A percentile compares a stretch with the other conserved stretches of the same genome.
Conservation (phyloP, 202 grass and related monocot genomes). For the Musa balbisiana region DNA sequence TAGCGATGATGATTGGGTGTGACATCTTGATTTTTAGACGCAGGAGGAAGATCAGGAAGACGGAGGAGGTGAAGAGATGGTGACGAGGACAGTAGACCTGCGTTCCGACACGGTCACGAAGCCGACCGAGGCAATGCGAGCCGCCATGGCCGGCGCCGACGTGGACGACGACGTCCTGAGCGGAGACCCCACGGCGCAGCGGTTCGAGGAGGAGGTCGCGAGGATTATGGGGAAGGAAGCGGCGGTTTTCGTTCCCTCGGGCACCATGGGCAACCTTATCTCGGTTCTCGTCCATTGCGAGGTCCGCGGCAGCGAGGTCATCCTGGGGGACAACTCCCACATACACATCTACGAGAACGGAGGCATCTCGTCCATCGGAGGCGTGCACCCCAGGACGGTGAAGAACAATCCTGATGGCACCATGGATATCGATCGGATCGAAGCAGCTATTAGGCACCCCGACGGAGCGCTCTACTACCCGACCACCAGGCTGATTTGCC, state of each 20-base stretch:
- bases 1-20: not conserved
- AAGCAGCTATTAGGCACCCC: conserved; percentile 44
- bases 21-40: not conserved
- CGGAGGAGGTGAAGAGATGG: conserved; percentile 25
- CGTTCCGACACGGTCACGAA: conserved; percentile 95
- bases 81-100: conserved; percentile 64
- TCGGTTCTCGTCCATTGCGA: conserved; percentile 86
- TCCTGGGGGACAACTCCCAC: conserved; percentile 76
- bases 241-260: conserved; percentile 87
- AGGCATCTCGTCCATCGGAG: conserved; percentile 73
- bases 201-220: conserved; percentile 61
- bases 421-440: conserved; percentile 65
- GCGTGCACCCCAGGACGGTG: conserved; percentile 68
- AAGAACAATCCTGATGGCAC: conserved; percentile 72
- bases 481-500: conserved; percentile 77
- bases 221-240: conserved; percentile 71
- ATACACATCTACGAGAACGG: conserved; percentile 96
- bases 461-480: conserved; percentile 50
- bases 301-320: conserved; percentile 70
- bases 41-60: not conserved
- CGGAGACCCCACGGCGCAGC: conserved; percentile 49
- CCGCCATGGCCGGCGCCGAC: conserved; percentile 77
- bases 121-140: conserved; percentile 69
- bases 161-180: conserved; percentile 92
- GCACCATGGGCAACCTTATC: conserved; percentile 95